Evolutionary conservation across 2,329 filamentous ascomycete species (phyloP).

Genomic region (Cladosporium sp.): DNA sequence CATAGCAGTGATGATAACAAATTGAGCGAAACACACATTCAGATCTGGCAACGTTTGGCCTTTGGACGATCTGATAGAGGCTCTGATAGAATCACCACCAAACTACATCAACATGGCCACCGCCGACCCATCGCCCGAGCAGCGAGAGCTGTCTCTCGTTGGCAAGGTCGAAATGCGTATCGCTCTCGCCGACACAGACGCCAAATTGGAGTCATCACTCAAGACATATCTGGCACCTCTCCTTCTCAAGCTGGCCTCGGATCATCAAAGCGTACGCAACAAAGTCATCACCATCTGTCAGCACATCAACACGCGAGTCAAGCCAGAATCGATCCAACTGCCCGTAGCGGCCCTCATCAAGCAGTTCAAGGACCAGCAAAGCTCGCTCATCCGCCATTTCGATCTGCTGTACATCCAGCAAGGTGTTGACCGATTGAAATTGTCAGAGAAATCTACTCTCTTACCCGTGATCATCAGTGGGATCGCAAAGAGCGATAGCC

Average conservation of each 20-base stretch:
- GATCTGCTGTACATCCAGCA: constrained; percentile 88
- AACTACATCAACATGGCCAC: constrained; percentile 24
- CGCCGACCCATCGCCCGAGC: constrained; percentile 42
- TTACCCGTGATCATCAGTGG: constrained; percentile 67
- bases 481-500: constrained; percentile 55
- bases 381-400: constrained; percentile 76
- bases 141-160: constrained; percentile 75
- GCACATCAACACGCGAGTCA: constrained; percentile 64
- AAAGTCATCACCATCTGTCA: constrained; percentile 71
- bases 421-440: constrained; percentile 61
- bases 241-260: constrained; percentile 80
- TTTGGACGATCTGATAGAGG: background rate
- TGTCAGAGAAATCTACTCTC: constrained; percentile 63
- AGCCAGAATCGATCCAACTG: constrained; percentile 63
- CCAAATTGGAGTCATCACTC: constrained; percentile 73
- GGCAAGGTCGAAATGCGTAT: constrained; percentile 84
- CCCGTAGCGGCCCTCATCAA: constrained; percentile 80
- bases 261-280: constrained; percentile 72
- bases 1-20: background rate
- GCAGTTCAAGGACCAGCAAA: constrained; percentile 78
- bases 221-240: constrained; percentile 76
- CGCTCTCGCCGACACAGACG: constrained; percentile 75
- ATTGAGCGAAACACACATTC: background rate
- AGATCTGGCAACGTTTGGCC: background rate
- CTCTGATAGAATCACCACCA: background rate